Base-by-base conservation (phyloP, 2,329 filamentous ascomycete genomes). In the Diaporthe ampelina region DNA sequence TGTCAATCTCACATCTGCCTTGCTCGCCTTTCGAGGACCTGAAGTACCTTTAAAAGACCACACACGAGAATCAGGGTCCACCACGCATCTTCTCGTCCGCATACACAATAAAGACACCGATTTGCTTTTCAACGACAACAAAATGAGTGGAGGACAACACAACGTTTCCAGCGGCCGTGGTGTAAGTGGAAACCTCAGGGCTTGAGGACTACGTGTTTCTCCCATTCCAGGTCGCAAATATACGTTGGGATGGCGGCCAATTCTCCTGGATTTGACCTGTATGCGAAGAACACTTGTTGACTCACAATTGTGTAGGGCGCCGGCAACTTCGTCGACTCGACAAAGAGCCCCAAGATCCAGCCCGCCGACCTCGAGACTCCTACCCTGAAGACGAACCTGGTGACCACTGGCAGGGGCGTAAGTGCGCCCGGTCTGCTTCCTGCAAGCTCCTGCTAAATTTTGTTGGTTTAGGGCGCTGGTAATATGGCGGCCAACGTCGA, bases 401-500 rank as follows among this genome's bases (percentile, higher is more conserved):
- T 96, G 81, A 98, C 95, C 26, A 98, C 95, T 4, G 95, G 95
- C 73, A 94, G 95, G 69, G 57, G 57, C 40, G 70, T 72, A 32
- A 52, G 70, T 72, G 19, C 6, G 17, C 17, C 52, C 29, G 11
- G 26, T 24, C 37, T 6, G 13, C 48, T 68, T 37, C 19, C 32
- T 37, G 32, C 21, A 19, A 61, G 32, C 48, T 24, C n/a, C 50
- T 63, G 37, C 70, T 72, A 43, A 72, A 26, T 19, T 13, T 9
- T 32, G 24, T 11, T 7, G 4, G 5, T 40, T n/a, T 19, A 72
- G 70, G 95, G 95, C 76, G 92, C 90, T 6, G 95, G 95, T 75
- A 98, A 97, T 86, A 97, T 98, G 93, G 91, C 93, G 63, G 86
- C 85, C 78, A 92, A 93, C 81, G 91, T 91, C 76, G 93, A 97